Percentiles rank a stretch among this genome's conserved stretches.
Conservation (phyloP, 1,284 basidiomycete genomes). For the Pseudozyma sp. region DNA sequence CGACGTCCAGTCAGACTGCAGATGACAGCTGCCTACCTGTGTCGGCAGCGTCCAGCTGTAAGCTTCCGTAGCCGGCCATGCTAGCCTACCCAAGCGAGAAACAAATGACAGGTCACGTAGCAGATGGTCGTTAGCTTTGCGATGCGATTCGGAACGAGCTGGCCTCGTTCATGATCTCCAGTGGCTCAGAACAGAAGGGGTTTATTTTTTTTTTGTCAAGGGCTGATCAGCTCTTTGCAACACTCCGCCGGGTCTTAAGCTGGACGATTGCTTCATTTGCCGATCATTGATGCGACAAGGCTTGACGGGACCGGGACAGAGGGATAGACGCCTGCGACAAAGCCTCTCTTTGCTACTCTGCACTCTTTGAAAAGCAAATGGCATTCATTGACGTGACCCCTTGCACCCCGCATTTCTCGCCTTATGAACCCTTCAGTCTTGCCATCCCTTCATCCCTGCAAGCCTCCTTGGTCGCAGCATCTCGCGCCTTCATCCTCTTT, state of each 20-base stretch:
- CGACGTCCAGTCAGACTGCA: constrained; percentile 10
- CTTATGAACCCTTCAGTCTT: constrained; percentile 11
- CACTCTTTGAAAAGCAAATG: constrained; percentile 13
- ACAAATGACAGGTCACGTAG: no score
- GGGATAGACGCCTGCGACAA: background rate
- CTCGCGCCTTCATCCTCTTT: constrained; percentile 2
- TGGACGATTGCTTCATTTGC: background rate
- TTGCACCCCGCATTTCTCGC: constrained; percentile 47
- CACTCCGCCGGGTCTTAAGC: no score
- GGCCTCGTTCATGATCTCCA: no score
- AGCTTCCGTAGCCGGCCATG: no score
- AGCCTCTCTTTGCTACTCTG: constrained; percentile 17
- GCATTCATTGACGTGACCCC: constrained; percentile 50
- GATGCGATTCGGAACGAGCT: no score
- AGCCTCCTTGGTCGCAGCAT: constrained; percentile 31
- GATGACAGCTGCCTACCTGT: background rate
- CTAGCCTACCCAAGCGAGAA: no score
- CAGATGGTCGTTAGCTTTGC: no score
- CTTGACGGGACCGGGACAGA: background rate
- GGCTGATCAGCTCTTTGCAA: no score
- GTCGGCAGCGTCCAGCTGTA: background rate
- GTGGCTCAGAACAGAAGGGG: no score
- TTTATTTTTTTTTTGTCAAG: no score
- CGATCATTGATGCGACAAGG: background rate
- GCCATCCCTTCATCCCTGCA: constrained; percentile 25